A percentile compares a stretch with the other conserved stretches of the same genome.
phyloP scores from a whole-genome alignment of 2,329 filamentous ascomycete genomes.

The Talaromyces sp. region DNA sequence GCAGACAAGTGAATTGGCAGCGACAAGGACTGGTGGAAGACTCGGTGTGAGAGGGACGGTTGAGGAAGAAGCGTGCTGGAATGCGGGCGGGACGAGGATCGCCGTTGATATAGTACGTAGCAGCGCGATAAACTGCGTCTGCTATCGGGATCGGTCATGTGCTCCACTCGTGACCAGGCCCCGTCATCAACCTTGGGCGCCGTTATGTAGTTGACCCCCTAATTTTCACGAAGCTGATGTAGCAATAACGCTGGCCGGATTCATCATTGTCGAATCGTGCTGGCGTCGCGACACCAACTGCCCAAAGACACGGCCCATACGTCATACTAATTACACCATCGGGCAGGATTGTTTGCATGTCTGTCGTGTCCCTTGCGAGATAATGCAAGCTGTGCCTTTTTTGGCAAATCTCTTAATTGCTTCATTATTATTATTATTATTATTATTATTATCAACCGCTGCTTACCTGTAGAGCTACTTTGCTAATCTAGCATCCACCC shows the following conservation, averaged over 20 bases:
- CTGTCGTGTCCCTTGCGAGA: neutral
- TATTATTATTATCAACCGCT: too few species aligned
- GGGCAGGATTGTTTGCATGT: neutral
- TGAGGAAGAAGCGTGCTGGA: conserved; percentile 1
- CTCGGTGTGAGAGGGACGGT: neutral
- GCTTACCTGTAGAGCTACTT: neutral
- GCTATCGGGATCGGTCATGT: conserved; percentile 8
- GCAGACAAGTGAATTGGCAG: neutral
- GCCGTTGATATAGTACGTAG: conserved; percentile 1
- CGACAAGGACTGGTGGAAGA: neutral
- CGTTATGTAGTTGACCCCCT: neutral
- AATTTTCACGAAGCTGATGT: neutral
- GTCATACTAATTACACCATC: neutral
- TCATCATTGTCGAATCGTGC: neutral
- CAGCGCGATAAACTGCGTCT: neutral
- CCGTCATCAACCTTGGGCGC: neutral
- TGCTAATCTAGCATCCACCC: neutral
- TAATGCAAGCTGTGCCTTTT: neutral
- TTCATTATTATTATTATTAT: neutral
- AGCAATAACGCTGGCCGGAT: neutral
- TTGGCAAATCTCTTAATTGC: neutral
- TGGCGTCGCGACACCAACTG: neutral
- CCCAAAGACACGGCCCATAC: neutral
- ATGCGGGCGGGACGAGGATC: conserved; percentile 1
- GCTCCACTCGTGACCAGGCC: neutral